These are phyloP conservation scores for Papilionanthe hybrid DNA, from an alignment of 116 monocot species.

Conservation along the genomic window DNA sequence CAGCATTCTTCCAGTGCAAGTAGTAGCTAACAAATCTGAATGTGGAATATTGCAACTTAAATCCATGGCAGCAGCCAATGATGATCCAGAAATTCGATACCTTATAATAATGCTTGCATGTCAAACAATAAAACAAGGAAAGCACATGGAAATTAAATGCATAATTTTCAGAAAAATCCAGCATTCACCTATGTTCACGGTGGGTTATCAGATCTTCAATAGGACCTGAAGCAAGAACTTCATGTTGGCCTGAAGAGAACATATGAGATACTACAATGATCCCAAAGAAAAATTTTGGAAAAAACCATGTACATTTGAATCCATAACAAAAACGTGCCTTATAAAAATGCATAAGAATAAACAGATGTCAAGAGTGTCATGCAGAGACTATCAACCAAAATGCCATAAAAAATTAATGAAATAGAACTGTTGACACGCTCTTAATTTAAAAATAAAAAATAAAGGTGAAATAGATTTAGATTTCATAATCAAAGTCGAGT, in stretches of 20 bases:
- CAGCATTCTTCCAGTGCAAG: constrained; percentile 24
- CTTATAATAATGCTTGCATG: constrained; percentile 32
- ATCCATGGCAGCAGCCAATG: constrained; percentile 95
- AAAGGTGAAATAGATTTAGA: no score
- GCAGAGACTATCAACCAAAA: no score
- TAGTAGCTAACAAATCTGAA: constrained; percentile 42
- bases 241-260: constrained; percentile 79
- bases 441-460: no score
- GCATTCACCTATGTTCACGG: constrained; percentile 84
- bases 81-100: constrained; percentile 95
- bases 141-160: no score
- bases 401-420: no score
- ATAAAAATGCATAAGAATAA: not conserved
- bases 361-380: not conserved
- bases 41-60: constrained; percentile 37
- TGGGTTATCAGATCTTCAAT: constrained; percentile 97
- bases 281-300: no score
- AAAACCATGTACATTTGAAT: not conserved
- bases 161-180: not conserved
- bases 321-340: not conserved
- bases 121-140: constrained; percentile 9
- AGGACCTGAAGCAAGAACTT: constrained; percentile 96
- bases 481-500: no score
- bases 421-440: no score
- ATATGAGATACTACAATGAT: not conserved